These are phyloP conservation scores for Syzygium oleosum DNA, from an alignment of 345 rosid species.

Conservation along the genomic window DNA sequence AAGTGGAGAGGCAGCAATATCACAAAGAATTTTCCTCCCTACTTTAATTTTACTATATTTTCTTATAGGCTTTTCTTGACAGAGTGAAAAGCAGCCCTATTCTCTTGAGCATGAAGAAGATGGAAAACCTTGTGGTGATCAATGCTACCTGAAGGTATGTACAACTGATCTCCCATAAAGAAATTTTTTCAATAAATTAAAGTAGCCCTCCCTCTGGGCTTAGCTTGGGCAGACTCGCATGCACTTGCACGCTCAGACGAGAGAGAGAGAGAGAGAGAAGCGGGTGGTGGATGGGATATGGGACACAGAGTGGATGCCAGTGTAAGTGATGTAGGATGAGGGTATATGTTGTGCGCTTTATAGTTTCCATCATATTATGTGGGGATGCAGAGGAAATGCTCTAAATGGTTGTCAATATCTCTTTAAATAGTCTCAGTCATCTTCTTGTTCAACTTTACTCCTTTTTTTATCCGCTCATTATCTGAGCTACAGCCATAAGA, in stretches of 20 bases:
- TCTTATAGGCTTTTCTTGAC: constrained; percentile 29
- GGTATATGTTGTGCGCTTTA: background rate
- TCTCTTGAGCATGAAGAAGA: constrained; percentile 81
- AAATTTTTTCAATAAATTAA: background rate
- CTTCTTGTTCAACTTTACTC: background rate
- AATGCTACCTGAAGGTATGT: constrained; percentile 70
- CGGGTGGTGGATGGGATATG: background rate
- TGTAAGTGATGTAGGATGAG: background rate
- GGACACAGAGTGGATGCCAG: background rate
- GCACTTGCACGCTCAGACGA: background rate
- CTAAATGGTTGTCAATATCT: background rate
- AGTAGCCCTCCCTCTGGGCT: background rate
- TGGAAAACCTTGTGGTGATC: constrained; percentile 77
- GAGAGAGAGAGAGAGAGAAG: background rate
- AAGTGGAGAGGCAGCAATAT: constrained; percentile 21
- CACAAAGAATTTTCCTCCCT: background rate
- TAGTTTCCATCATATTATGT: background rate
- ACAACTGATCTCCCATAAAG: background rate
- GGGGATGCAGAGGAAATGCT: background rate
- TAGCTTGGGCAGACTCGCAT: background rate
- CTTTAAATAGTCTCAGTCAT: background rate
- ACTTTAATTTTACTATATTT: constrained; percentile 4
- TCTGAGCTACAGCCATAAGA: background rate
- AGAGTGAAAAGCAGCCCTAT: constrained; percentile 83
- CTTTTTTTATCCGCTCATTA: background rate